Base-by-base conservation (phyloP, 2,329 filamentous ascomycete genomes). In the Calonectria pseudoreteaudii region DNA sequence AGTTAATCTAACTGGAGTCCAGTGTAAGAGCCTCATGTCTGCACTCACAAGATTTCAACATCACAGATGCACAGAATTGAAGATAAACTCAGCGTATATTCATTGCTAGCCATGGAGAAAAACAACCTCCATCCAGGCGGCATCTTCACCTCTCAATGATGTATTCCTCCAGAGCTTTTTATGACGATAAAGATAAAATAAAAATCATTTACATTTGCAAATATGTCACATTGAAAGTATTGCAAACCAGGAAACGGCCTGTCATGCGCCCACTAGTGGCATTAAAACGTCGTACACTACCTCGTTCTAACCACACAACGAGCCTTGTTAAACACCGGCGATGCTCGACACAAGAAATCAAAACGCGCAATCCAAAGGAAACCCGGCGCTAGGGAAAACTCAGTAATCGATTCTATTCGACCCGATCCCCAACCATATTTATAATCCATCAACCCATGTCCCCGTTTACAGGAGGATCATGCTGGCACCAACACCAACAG, bases 401-500 rank as follows among this genome's bases (percentile, higher is more conserved):
- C 70, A 73, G 72, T 74, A 67, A 67, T 79, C 74, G 49, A 74
- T 68, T 58, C 62, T 68, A 64, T 70, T 47, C 66, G 50, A 66
- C 67, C 66, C 73, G 50, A 73, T 68, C 74, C 67, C 74, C 65
- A 65, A 44, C 52, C 52, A 64, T 49, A 65, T 56, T 30, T 30
- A 41, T 30, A 41, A 58, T 66, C 71, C 66, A 68, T 64, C 60
- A 38, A 9, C 49, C 70, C n/a, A 62, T 50, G 38, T 66, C 52
- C 66, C 23, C 41, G 65, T 77, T 87, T 90, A 91, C 83, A 91
- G 80, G 74, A 87, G 81, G 72, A 91, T 81, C 88, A 91, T 90
- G 72, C 84, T 86, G 49, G 87, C 89, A 79, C 90, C 90, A 18
- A 86, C 86, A 65, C 83, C 86, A 82, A 88, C 86, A 44, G 90